Conservation (phyloP, 2,329 filamentous ascomycete species). For the Raffaelea ambrosiae region DNA sequence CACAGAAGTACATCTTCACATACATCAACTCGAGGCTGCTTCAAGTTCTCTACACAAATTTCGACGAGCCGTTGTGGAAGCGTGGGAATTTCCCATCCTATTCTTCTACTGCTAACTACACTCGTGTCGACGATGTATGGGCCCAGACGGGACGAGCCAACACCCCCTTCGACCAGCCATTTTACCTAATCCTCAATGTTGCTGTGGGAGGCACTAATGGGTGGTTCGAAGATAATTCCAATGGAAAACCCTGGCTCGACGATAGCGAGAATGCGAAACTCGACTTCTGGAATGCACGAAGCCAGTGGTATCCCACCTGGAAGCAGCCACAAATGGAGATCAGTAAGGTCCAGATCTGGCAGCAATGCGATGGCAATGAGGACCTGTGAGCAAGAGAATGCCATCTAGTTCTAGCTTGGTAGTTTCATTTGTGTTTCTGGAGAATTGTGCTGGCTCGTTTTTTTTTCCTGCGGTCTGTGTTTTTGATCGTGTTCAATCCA, state of each 20-base stretch:
- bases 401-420: too few relatives aligned
- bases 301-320: slow-evolving; percentile 65
- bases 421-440: background rate
- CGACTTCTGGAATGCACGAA: slow-evolving; percentile 67
- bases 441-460: background rate
- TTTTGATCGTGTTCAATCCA: too few relatives aligned
- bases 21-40: slow-evolving; percentile 74
- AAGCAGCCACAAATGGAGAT: slow-evolving; percentile 58
- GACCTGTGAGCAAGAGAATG: slow-evolving; percentile 32
- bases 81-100: slow-evolving; percentile 59
- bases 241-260: slow-evolving; percentile 74
- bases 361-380: slow-evolving; percentile 57
- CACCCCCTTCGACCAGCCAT: slow-evolving; percentile 67
- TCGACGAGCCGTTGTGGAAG: slow-evolving; percentile 58
- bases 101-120: slow-evolving; percentile 49
- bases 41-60: slow-evolving; percentile 73
- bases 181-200: slow-evolving; percentile 69
- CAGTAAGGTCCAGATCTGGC: slow-evolving; percentile 61
- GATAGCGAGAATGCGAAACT: slow-evolving; percentile 54
- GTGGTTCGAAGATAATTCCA: slow-evolving; percentile 69
- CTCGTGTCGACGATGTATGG: slow-evolving; percentile 57
- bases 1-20: slow-evolving; percentile 78
- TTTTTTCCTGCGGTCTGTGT: too few relatives aligned
- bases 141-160: slow-evolving; percentile 47
- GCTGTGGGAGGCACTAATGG: slow-evolving; percentile 73